Evolutionary conservation across 306 rosid genomes (phyloP).

Genomic region (Betula pendula): DNA sequence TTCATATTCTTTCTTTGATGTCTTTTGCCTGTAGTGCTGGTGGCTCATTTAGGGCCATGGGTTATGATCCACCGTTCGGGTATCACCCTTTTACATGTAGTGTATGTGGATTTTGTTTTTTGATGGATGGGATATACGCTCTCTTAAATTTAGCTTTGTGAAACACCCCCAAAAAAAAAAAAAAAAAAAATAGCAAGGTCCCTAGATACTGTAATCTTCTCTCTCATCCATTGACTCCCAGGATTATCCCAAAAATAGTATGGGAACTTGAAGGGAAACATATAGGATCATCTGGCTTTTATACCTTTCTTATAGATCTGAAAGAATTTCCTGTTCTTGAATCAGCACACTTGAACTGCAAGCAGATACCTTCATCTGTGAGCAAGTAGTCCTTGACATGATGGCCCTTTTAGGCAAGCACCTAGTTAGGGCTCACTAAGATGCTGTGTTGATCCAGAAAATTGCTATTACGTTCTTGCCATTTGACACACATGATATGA

Average conservation of each 20-base stretch:
- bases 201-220: too few relatives aligned
- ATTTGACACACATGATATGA: constrained; percentile 21
- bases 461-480: constrained; percentile 18
- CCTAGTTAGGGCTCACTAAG: constrained; percentile 3
- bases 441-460: constrained; percentile 20
- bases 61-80: neutral
- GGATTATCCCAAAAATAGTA: neutral
- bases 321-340: neutral
- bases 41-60: neutral
- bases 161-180: too few relatives aligned
- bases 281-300: neutral
- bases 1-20: neutral
- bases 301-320: neutral
- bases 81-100: too few relatives aligned
- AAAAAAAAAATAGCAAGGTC: too few relatives aligned
- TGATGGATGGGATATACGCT: too few relatives aligned
- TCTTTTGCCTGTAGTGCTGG: neutral
- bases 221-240: too few relatives aligned
- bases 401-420: constrained; percentile 25
- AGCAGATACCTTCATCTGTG: constrained; percentile 7
- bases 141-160: too few relatives aligned
- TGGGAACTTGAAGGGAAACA: neutral
- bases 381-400: constrained; percentile 17
- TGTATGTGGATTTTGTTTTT: too few relatives aligned
- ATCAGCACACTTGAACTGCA: constrained; percentile 11